A percentile compares a stretch with the other conserved stretches of the same genome.
phyloP scores from a whole-genome alignment of 2,329 filamentous ascomycete species.

The Ophiocordyceps australis region DNA sequence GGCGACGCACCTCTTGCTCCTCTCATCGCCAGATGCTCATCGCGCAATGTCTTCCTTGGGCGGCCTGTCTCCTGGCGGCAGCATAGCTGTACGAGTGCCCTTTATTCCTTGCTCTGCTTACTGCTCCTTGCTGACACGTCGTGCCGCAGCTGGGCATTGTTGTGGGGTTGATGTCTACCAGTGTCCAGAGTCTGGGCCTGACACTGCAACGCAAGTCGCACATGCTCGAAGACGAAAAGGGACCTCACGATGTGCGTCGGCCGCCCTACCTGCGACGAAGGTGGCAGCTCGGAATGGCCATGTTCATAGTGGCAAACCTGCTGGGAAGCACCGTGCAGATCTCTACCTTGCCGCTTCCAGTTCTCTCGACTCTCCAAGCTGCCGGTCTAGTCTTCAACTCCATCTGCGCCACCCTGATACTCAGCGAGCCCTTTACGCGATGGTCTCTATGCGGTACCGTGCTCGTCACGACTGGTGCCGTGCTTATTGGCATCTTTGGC shows the following conservation, averaged over 20 bases:
- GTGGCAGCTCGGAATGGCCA: constrained; percentile 95
- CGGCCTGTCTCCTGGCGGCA: constrained; percentile 61
- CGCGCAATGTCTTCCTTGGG: constrained; percentile 52
- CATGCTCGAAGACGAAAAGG: constrained; percentile 91
- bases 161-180: constrained; percentile 84
- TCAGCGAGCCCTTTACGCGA: constrained; percentile 83
- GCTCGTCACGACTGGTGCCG: constrained; percentile 73
- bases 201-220: constrained; percentile 97
- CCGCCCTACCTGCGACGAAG: constrained; percentile 78
- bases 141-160: constrained; percentile 62
- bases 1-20: constrained; percentile 1
- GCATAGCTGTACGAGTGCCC: constrained; percentile 52
- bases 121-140: constrained; percentile 6
- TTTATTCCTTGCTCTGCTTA: no score
- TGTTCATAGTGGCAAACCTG: constrained; percentile 91
- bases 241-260: constrained; percentile 55
- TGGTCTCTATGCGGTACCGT: constrained; percentile 85
- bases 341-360: constrained; percentile 81
- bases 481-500: constrained; percentile 84
- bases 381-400: constrained; percentile 97
- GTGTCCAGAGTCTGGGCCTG: constrained; percentile 83
- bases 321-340: constrained; percentile 95
- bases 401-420: constrained; percentile 82
- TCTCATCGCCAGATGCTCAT: constrained; percentile 29
- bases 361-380: constrained; percentile 87